Evolutionary conservation across 306 rosid genomes (phyloP), one percentile per base, ranked within the genome.

Genomic region (Macrotyloma uniflorum): DNA sequence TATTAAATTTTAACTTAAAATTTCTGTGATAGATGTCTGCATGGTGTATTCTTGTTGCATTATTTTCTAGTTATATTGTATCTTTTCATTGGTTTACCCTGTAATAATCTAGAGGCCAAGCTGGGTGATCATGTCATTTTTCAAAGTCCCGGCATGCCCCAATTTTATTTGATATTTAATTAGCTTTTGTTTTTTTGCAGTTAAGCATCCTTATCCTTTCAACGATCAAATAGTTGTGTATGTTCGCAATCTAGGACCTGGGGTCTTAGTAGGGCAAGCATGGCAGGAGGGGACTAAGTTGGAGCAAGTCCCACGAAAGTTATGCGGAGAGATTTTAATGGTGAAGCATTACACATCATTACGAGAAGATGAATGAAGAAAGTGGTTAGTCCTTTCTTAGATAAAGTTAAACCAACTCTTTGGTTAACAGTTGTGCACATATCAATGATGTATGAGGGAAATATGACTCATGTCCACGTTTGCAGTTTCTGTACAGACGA

Each of bases 221-320:
- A 85, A 86, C 78, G 91, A 91, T 78, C 96, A 90, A 66, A 67
- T 91, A 77, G 88, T 94, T 35, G 80, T 91, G 45, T 94, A 94
- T 38, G 80, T 90, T 67, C 94, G 92, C 28, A 54, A 76, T 81
- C 62, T 94, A 35, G 97, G 93, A 53, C 96, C 96, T 1, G 94
- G 96, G 46, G 91, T 94, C 72, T 84, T 76, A 2, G 87, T 91
- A 22, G 97, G 90, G 66, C 98, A 94, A 83, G 97, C 94, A 68
- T 94, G 98, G 98, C 97, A 94, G 70, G 97, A 94, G 79, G 98
- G 98, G 67, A 90, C 67, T 3, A 83, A 85, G n/a, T 30, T 91
- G 20, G 90, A 91, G 40, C 94, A 91, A 75, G 89, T 90, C 22
- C 98, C 98, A 8, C 91, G 30, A 38, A 94, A 91, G 73, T 80